A percentile compares a stretch with the other conserved stretches of the same genome.
Conservation (phyloP, 2,329 filamentous ascomycete species). For the Beauveria brongniartii region DNA sequence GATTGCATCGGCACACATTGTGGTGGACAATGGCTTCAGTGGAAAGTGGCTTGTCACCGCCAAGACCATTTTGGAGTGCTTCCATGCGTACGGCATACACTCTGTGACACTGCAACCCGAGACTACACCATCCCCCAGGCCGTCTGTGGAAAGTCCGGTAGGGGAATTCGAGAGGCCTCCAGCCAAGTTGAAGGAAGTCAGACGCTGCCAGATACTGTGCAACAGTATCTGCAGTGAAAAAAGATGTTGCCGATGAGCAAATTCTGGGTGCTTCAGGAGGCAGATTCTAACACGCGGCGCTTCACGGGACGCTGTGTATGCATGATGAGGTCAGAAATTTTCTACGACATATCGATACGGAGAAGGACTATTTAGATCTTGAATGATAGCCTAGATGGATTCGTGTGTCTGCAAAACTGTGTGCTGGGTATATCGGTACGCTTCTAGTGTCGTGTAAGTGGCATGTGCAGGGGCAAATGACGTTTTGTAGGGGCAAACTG, state of each 20-base stretch:
- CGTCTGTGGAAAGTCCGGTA: background rate
- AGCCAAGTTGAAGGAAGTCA: constrained; percentile 18
- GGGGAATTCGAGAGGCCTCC: background rate
- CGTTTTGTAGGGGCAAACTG: background rate
- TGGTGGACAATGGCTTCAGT: constrained; percentile 50
- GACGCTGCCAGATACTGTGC: constrained; percentile 42
- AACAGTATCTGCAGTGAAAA: constrained; percentile 41
- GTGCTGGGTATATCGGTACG: background rate
- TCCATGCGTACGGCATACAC: constrained; percentile 67
- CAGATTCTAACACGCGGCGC: background rate
- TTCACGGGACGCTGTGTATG: background rate
- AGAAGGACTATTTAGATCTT: too few relatives aligned
- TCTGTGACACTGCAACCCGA: constrained; percentile 65
- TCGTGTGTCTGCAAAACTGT: background rate
- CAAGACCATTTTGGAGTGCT: constrained; percentile 56
- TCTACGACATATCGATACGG: too few relatives aligned
- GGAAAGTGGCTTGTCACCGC: constrained; percentile 52
- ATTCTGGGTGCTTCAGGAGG: background rate
- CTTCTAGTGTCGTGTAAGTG: background rate
- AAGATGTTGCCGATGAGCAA: constrained; percentile 36
- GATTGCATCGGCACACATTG: constrained; percentile 61
- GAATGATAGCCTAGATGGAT: background rate
- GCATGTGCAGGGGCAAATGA: background rate
- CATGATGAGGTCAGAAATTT: background rate
- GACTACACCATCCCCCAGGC: constrained; percentile 15